Base-by-base conservation (phyloP, 805 yeast species). In the Diddensiella caesifluorescens region DNA sequence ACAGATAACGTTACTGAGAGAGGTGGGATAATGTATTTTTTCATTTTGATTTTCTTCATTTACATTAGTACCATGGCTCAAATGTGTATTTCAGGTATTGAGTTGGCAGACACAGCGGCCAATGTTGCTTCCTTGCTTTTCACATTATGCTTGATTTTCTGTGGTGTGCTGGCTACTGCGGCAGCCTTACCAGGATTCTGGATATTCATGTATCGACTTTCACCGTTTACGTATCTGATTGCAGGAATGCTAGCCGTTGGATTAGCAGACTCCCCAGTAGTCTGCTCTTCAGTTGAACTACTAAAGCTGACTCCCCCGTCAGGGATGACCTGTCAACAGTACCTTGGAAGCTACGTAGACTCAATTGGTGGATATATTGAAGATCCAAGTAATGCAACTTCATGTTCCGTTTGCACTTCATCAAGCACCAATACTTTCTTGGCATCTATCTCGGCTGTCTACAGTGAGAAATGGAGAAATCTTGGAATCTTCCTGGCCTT, bases 161-260 rank as follows among this genome's bases (percentile, higher is more conserved):
- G 87, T 71, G 95, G 95, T 71, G 85, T 81, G 33, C 65, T 84
- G 65, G 77, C 74, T 12, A 66, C 75, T 19, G 73, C 77, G 33
- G 56, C 67, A 15, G 65, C 61, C 23, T 46, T 65, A 67, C 83
- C 83, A 22, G 77, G 86, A n/a, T 84, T 84, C 69, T 80, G 89
- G 88, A 67, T 73, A 33, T 83, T 81, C 69, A 79, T 83, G 86
- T 83, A 81, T 69, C 69, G 88, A 57, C 73, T 69, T 15, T 76
- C 81, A 19, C 90, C 92, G 13, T 65, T 80, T 48, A 79, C 87
- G 1, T 83, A 82, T 52, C 70, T 80, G 64, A 65, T 83, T 40
- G 64, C 69, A 15, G 44, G 44, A 12, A 60, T 76, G 52, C 58
- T 80, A 42, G 62, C 77, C 30, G 65, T 73, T 39, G 83, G 79